Percentiles rank a stretch among this genome's conserved stretches.
phyloP scores from a whole-genome alignment of 163 green algal species.

The Coccomyxa subellipsoidea region DNA sequence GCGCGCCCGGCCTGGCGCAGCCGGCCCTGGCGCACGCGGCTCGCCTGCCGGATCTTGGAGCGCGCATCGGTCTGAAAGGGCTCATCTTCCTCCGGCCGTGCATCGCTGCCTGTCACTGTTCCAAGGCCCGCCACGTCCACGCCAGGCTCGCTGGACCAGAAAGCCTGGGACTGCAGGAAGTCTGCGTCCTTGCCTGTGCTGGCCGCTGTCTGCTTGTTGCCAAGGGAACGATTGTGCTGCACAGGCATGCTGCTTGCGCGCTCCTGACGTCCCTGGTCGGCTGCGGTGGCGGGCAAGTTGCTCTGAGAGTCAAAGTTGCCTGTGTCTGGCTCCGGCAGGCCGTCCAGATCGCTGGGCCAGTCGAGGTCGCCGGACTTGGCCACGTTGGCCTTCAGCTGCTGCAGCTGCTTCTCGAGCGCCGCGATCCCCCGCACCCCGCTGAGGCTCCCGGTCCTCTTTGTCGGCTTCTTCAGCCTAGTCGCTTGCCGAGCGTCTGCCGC shows the following conservation, averaged over 20 bases:
- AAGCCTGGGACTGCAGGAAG: neutral
- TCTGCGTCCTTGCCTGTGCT: neutral
- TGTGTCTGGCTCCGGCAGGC: neutral
- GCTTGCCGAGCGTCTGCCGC: neutral
- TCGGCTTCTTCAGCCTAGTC: neutral
- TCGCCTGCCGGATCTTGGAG: neutral
- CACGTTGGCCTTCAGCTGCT: neutral
- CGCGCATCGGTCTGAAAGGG: neutral
- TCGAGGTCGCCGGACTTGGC: too few species aligned
- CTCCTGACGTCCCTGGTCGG: neutral
- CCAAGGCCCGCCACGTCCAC: neutral
- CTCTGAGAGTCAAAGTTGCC: neutral
- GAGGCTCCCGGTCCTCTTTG: neutral
- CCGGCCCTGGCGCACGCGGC: too few species aligned
- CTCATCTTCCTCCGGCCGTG: neutral
- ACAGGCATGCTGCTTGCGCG: neutral
- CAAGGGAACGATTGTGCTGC: neutral
- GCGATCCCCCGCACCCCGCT: neutral
- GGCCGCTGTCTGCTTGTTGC: neutral
- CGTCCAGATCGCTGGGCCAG: neutral
- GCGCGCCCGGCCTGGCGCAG: too few species aligned
- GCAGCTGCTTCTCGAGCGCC: neutral
- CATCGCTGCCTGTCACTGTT: neutral
- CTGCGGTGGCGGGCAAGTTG: neutral
- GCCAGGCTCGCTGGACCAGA: neutral